Base-by-base conservation (phyloP, 495 filamentous ascomycete genomes). In the Penicillium longicatenatum region DNA sequence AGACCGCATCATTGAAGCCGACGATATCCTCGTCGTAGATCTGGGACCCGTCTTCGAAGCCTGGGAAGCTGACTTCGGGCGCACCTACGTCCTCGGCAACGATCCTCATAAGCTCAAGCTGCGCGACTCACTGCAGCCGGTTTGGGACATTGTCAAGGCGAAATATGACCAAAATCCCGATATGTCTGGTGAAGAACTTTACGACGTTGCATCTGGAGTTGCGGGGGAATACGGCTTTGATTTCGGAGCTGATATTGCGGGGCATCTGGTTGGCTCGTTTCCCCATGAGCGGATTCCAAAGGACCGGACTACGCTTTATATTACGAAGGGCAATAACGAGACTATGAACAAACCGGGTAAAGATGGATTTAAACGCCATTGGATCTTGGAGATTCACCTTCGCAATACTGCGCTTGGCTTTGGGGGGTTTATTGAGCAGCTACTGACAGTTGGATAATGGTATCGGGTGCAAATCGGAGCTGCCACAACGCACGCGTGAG, bases 331-430 rank as follows among this genome's bases (percentile, higher is more conserved):
- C 1, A 81, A 77, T 63, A 30, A 68, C 3, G 65, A 72, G 6
- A 54, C 48, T 10, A 80, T 80, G 74, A 71, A 55, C 45, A 33
- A 29, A 6, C 52, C 59, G 10, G 75, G 73, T 17, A 67, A 67
- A 52, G 69, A 79, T 60, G 79, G 77, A 6, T 58, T 69, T 26
- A 71, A 67, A 61, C 54, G 75, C 45, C 79, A 80, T 68, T 82
- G 79, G 77, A 80, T 81, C 60, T 50, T 81, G 62, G 77, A 82
- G 60, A 77, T 82, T 56, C 77, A 82, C 65, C 70, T 81, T 17
- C 71, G 71, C 33, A 74, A 82, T 59, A 62, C 50, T 0, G 70
- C 37, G 6, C 64, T 58, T n/a, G 52, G 67, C 10, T 70, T 73
- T 52, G 74, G 68, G 4, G 79, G 62, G 12, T 82, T 80, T 53